Evolutionary conservation across 2,329 filamentous ascomycete species (phyloP).

Genomic region (Colletotrichum filicis): DNA sequence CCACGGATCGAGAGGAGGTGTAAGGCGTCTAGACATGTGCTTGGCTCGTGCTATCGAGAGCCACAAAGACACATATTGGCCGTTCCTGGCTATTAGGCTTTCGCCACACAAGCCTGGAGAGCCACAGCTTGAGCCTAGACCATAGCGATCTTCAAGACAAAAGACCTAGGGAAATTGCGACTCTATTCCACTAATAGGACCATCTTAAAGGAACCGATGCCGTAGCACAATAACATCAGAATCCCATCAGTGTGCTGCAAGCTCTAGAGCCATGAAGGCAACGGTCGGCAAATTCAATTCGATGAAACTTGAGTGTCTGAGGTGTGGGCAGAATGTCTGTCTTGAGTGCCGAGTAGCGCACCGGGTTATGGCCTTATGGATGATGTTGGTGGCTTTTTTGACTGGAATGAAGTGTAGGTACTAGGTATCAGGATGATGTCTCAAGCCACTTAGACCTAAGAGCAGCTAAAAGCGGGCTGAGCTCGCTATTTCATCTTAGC

Average conservation of each 20-base stretch:
- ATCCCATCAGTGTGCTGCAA: background rate
- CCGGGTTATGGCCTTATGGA: background rate
- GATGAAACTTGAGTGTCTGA: background rate
- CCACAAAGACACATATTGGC: background rate
- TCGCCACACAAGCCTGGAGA: background rate
- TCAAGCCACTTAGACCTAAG: background rate
- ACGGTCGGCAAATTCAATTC: background rate
- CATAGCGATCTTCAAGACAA: background rate
- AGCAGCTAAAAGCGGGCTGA: background rate
- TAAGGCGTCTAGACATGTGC: background rate
- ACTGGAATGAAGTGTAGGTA: background rate
- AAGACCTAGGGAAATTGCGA: background rate
- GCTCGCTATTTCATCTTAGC: background rate
- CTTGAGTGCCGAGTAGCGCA: background rate
- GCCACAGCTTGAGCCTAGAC: background rate
- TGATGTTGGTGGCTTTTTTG: background rate
- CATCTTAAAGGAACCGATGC: background rate
- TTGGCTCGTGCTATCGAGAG: background rate
- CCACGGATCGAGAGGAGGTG: background rate
- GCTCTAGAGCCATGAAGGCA: background rate
- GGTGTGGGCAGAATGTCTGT: background rate
- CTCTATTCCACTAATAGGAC: background rate
- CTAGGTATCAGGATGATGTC: background rate
- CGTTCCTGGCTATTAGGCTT: background rate
- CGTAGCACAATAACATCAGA: background rate